Evolutionary conservation across 495 filamentous ascomycete genomes (phyloP), one percentile per base, ranked within the genome.

Genomic region (Aeminium ludgeri): DNA sequence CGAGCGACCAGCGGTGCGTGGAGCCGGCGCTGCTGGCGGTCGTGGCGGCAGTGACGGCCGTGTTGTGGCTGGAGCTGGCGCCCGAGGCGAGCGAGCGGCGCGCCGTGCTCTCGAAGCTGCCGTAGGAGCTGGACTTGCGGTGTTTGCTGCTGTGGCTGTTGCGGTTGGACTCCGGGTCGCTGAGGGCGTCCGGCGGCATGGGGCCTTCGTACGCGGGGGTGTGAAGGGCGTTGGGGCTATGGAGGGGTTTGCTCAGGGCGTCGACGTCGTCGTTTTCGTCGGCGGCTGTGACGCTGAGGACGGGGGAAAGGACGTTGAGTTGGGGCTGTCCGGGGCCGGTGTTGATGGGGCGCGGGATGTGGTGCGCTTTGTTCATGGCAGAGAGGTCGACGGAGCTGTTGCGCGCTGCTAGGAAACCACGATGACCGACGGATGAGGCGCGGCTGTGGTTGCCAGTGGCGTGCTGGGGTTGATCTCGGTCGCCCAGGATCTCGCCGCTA

Each of bases 1-100:
- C 63, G 0, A 67, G 65, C 8, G 70, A 74, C 44, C 69, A 70
- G 25, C 68, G 67, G 15, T 63, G 60, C 38, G 68, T 23, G 1
- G 44, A 30, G 5, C 29, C 35, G 36, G 3, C 19, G 11, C 19
- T 20, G 1, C 13, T 2, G 3, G 31, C 15, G 10, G 25, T 6
- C 2, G 1, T 8, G 6, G 8, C 34, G 12, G 20, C 11, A 13
- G 17, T 25, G 11, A 30, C 36, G n/a, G n/a, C n/a, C n/a, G n/a
- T n/a, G n/a, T n/a, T n/a, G n/a, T n/a, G n/a, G n/a, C n/a, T n/a
- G n/a, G n/a, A n/a, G n/a, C n/a, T n/a, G n/a, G n/a, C n/a, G n/a
- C n/a, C n/a, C n/a, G n/a, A 30, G 8, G 28, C n/a, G 28, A 8
- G 12, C 20, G 37, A 27, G 6, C 13, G 13, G 20, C 37, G 19